phyloP scores from a whole-genome alignment of 2,329 filamentous ascomycete species.

The Mollisia scopiformis region DNA sequence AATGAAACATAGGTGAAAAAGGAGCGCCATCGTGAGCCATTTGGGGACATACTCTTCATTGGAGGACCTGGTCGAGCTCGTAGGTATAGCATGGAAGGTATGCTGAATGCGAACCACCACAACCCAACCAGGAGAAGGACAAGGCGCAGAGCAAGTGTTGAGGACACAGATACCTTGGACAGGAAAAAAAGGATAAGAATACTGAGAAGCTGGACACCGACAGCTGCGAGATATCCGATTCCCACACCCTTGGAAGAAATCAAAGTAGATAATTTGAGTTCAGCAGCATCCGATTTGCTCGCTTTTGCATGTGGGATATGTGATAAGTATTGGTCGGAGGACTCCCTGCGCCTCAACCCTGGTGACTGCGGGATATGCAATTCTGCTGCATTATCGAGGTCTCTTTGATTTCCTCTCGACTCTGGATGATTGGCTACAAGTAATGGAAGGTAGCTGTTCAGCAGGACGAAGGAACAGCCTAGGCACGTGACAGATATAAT shows the following conservation, averaged over 20 bases:
- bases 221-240: conserved; percentile 85
- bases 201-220: conserved; percentile 79
- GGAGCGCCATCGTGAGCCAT: conserved; percentile 36
- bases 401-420: conserved; percentile 6
- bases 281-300: conserved; percentile 55
- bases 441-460: conserved; percentile 92
- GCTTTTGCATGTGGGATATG: neutral
- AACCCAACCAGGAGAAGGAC: conserved; percentile 84
- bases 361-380: conserved; percentile 20
- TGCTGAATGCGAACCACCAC: conserved; percentile 93
- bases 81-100: conserved; percentile 86
- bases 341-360: conserved; percentile 3
- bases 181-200: conserved; percentile 72
- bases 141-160: conserved; percentile 82
- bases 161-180: conserved; percentile 64
- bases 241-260: conserved; percentile 93
- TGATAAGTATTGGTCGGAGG: neutral
- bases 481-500: conserved; percentile 92
- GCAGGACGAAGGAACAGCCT: conserved; percentile 88
- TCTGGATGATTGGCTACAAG: conserved; percentile 81
- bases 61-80: conserved; percentile 88
- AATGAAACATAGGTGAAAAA: conserved; percentile 75
- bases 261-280: conserved; percentile 80
- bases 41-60: conserved; percentile 46
- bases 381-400: conserved; percentile 14